Base-by-base conservation (phyloP, 306 rosid species). In the Acacia acuminata region DNA sequence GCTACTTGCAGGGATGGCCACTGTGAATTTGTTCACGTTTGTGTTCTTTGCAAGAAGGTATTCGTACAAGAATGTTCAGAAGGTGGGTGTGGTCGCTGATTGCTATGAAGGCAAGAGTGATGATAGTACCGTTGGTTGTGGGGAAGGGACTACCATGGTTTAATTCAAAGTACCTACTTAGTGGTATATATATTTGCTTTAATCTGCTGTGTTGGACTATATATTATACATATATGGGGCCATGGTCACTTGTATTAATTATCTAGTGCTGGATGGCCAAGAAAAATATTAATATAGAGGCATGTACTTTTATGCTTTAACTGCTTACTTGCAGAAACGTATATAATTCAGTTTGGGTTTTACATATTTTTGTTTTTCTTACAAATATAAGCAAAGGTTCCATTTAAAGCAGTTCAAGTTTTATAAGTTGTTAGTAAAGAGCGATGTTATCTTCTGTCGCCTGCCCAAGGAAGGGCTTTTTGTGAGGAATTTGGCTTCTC, bases 61-160 rank as follows among this genome's bases (percentile, higher is more conserved):
- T 77, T 85, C 93, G 7, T 96, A 96, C 84, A 96, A 96, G 79
- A 90, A 76, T 82, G 97, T 96, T 79, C 97, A 96, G 87, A 91
- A 86, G 76, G 84, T 90, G 36, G 94, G 71, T 1, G 97, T 89
- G 55, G 93, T 82, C 27, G 92, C 85, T 16, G 94, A 88, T 66
- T 88, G 88, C 78, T 82, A 73, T 66, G 89, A 90, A 79, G 81
- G 56, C 5, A 90, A 91, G 45, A 85, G 32, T 64, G 87, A 82
- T 4, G 79, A 36, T 45, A 43, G 5, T 22, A 7, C 10, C 30
- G 19, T 5, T 63, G 40, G 69, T 27, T 8, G 3, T 27, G 40
- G 40, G 84, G 42, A 38, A 58, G 91, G 51, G 55, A 79, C 86
- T 30, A 77, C 86, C 6, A 30, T 30, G 70, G 70, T 30, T 30